phyloP scores from a whole-genome alignment of 176 grass and related monocot species.

The Triticum timopheevii region DNA sequence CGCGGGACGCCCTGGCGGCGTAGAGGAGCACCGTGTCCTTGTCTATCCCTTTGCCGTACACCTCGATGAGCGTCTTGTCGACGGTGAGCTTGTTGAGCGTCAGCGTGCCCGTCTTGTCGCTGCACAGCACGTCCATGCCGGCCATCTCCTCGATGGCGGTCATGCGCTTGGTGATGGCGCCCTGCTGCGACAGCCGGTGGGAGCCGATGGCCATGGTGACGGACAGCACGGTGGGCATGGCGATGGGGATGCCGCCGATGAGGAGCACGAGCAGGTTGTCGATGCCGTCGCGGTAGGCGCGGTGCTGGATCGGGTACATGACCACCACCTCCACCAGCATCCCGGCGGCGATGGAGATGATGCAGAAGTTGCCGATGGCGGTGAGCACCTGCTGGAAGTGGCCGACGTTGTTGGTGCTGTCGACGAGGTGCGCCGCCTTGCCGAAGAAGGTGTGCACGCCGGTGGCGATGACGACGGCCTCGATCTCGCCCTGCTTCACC shows the following conservation, averaged over 20 bases:
- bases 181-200: conserved; percentile 85
- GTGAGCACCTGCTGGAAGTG: conserved; percentile 94
- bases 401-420: conserved; percentile 92
- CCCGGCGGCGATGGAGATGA: conserved; percentile 76
- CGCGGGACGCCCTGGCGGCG: conserved; percentile 75
- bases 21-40: conserved; percentile 82
- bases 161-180: conserved; percentile 98
- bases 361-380: conserved; percentile 97
- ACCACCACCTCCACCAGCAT: conserved; percentile 79
- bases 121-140: conserved; percentile 96
- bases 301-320: conserved; percentile 86
- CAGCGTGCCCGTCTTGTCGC: conserved; percentile 93
- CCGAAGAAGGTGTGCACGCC: conserved; percentile 98
- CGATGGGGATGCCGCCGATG: conserved; percentile 92
- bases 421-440: conserved; percentile 93
- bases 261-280: conserved; percentile 94
- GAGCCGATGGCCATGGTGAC: conserved; percentile 99
- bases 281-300: conserved; percentile 79
- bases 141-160: conserved; percentile 99
- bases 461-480: conserved; percentile 91
- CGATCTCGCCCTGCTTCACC: conserved; percentile 90
- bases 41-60: conserved; percentile 54
- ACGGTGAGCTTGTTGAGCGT: conserved; percentile 97
- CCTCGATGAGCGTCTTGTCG: conserved; percentile 83
- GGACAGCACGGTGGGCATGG: conserved; percentile 92